A percentile compares a stretch with the other conserved stretches of the same genome.
Conservation (phyloP, 2,329 filamentous ascomycete species). For the Mollisiaceae sp. region DNA sequence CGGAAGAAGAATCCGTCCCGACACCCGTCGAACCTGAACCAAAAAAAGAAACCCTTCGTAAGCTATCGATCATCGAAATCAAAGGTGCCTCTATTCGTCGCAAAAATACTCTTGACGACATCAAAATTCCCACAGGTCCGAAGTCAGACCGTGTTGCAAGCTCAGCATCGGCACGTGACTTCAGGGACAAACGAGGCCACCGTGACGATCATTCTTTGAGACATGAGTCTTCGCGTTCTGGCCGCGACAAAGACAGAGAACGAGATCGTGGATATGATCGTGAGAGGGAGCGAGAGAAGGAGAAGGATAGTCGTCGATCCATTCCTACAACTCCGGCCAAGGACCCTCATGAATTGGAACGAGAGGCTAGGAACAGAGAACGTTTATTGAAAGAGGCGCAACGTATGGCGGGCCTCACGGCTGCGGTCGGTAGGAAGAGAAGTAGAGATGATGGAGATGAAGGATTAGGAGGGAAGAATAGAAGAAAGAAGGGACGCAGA, state of each 20-base stretch:
- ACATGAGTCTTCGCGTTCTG: slow-evolving; percentile 44
- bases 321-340: slow-evolving; percentile 26
- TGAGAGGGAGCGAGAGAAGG: slow-evolving; percentile 28
- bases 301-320: slow-evolving; percentile 28
- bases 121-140: slow-evolving; percentile 41
- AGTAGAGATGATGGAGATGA: slow-evolving; percentile 55
- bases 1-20: slow-evolving; percentile 14
- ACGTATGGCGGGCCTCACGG: slow-evolving; percentile 60
- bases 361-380: slow-evolving; percentile 69
- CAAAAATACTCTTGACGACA: slow-evolving; percentile 34
- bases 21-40: slow-evolving; percentile 29
- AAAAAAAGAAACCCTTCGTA: slow-evolving; percentile 13
- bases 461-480: slow-evolving; percentile 48
- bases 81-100: slow-evolving; percentile 40
- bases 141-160: slow-evolving; percentile 24
- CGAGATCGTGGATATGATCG: slow-evolving; percentile 53
- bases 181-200: slow-evolving; percentile 35
- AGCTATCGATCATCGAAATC: slow-evolving; percentile 38
- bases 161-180: slow-evolving; percentile 37
- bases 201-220: slow-evolving; percentile 38
- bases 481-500: slow-evolving; percentile 47
- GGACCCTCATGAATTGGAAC: slow-evolving; percentile 65
- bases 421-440: slow-evolving; percentile 48
- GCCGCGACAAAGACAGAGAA: slow-evolving; percentile 51
- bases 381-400: slow-evolving; percentile 72